These are phyloP conservation scores for Cordyceps cicadae DNA, from an alignment of 2,329 filamentous ascomycete genomes.

Conservation along the genomic window DNA sequence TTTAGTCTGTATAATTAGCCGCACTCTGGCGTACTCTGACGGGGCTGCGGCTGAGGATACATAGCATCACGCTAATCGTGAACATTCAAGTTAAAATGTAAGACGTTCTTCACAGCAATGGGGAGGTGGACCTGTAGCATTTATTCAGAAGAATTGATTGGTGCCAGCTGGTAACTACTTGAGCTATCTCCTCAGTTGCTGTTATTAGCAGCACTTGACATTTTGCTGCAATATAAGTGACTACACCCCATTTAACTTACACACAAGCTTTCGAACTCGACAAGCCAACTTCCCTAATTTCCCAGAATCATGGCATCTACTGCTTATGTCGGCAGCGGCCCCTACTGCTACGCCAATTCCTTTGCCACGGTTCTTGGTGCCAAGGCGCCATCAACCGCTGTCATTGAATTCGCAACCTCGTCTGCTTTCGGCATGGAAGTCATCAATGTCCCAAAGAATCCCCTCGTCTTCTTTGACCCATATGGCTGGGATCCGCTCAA, in stretches of 20 bases:
- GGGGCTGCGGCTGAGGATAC: not conserved
- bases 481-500: constrained; percentile 15
- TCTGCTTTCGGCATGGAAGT: constrained; percentile 17
- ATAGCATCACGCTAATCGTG: not conserved
- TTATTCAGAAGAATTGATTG: not conserved
- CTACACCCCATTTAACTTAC: not conserved
- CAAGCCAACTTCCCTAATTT: not conserved
- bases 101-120: not conserved
- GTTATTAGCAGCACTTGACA: too few species aligned
- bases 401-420: constrained; percentile 16
- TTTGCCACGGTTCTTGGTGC: constrained; percentile 15
- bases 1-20: not conserved
- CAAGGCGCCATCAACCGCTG: constrained; percentile 12
- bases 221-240: too few species aligned
- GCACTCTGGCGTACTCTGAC: not conserved
- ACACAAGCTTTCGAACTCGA: not conserved
- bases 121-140: not conserved
- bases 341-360: constrained; percentile 17
- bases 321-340: constrained; percentile 15
- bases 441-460: constrained; percentile 10
- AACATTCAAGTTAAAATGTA: not conserved
- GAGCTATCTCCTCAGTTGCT: too few species aligned
- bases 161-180: not conserved
- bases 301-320: constrained; percentile 4
- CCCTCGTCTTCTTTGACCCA: constrained; percentile 15